These are phyloP conservation scores for Arabidopsis arenosa DNA, from an alignment of 345 rosid genomes.

Conservation along the genomic window DNA sequence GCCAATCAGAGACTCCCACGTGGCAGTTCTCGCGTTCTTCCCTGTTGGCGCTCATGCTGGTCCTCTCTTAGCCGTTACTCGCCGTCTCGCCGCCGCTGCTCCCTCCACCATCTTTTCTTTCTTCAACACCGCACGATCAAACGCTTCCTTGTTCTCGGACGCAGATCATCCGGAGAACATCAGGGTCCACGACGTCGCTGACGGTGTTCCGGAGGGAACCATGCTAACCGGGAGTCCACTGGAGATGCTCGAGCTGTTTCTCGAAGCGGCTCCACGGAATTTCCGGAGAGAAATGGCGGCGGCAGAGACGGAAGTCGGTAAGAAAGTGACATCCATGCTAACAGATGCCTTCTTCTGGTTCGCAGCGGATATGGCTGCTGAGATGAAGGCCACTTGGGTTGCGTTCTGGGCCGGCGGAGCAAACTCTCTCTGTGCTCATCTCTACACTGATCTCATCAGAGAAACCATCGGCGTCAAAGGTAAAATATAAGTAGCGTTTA, in stretches of 20 bases:
- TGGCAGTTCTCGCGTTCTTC: conserved; percentile 58
- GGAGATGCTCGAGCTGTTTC: conserved; percentile 57
- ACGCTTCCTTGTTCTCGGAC: conserved; percentile 38
- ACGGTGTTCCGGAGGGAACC: conserved; percentile 44
- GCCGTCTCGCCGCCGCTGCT: conserved; percentile 51
- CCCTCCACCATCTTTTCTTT: conserved; percentile 60
- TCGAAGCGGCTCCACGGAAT: conserved; percentile 46
- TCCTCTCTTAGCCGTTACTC: conserved; percentile 53
- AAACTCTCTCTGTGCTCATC: conserved; percentile 49
- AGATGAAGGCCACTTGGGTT: conserved; percentile 55
- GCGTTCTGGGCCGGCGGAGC: conserved; percentile 56
- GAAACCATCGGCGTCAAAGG: conserved; percentile 34
- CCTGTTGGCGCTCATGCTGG: conserved; percentile 63
- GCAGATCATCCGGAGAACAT: conserved; percentile 47
- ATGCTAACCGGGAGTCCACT: conserved; percentile 44
- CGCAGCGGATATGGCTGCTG: conserved; percentile 49
- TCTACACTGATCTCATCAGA: conserved; percentile 50
- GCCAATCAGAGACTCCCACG: conserved; percentile 43
- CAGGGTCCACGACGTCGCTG: conserved; percentile 43
- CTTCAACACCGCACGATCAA: conserved; percentile 53
- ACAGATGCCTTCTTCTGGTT: conserved; percentile 64
- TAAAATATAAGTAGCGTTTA: neutral
- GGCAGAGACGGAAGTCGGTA: conserved; percentile 53
- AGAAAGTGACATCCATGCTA: conserved; percentile 51
- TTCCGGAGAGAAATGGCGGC: conserved; percentile 41